Conservation (phyloP, 2,329 filamentous ascomycete species). For the Calonectria hawksworthii region DNA sequence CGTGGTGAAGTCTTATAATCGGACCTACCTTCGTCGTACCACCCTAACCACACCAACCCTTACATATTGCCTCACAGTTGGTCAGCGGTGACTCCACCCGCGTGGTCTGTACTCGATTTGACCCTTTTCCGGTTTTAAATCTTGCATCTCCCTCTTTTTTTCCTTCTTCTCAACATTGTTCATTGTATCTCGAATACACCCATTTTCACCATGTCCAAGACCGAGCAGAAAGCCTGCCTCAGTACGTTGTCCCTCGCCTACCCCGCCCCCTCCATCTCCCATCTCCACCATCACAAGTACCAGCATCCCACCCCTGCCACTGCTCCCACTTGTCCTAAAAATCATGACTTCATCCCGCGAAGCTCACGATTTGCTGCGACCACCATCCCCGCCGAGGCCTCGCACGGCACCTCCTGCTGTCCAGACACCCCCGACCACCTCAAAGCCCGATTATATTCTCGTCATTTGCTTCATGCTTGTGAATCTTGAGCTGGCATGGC, state of each 20-base stretch:
- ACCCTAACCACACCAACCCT: not conserved
- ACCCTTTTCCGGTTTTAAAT: not conserved
- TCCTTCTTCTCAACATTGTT: slow-evolving; percentile 31
- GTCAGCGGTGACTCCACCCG: not conserved
- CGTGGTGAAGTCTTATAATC: not conserved
- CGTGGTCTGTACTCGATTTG: not conserved
- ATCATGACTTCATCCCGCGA: slow-evolving; percentile 32
- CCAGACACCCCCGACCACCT: slow-evolving; percentile 22
- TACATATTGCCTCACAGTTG: not conserved
- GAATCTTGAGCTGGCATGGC: slow-evolving; percentile 71
- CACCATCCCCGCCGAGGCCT: slow-evolving; percentile 37
- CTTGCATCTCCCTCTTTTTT: slow-evolving; percentile 31
- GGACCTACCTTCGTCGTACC: not conserved
- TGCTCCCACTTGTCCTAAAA: not conserved
- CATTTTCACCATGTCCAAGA: slow-evolving; percentile 62
- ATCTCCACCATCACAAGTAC: slow-evolving; percentile 30
- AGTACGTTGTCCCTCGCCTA: slow-evolving; percentile 63
- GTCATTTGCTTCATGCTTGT: slow-evolving; percentile 66
- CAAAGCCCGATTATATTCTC: slow-evolving; percentile 56
- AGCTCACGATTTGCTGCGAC: slow-evolving; percentile 32
- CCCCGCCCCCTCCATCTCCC: slow-evolving; percentile 46
- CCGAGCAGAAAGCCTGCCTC: slow-evolving; percentile 73
- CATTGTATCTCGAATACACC: slow-evolving; percentile 27
- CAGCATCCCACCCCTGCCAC: slow-evolving; percentile 16
- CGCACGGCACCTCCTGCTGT: slow-evolving; percentile 38